Conservation (phyloP, 768 basidiomycete species). For the Suillus discolor region DNA sequence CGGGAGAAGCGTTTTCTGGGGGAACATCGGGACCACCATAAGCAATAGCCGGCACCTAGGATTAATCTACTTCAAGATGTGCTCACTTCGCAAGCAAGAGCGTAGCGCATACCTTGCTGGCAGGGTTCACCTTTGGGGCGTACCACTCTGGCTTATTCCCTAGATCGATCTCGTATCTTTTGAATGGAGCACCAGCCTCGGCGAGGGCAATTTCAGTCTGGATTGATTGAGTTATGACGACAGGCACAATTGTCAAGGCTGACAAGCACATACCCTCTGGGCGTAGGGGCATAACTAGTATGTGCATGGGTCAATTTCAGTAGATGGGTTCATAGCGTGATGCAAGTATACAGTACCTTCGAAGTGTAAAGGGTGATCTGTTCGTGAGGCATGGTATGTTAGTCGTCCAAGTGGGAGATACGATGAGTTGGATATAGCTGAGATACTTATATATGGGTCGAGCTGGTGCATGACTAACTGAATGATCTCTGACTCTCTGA, state of each 20-base stretch:
- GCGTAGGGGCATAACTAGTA: slow-evolving; percentile 59
- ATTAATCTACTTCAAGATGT: not conserved
- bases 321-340: not conserved
- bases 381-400: slow-evolving; percentile 14
- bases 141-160: slow-evolving; percentile 73
- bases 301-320: slow-evolving; percentile 7
- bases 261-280: slow-evolving; percentile 45
- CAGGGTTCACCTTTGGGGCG: slow-evolving; percentile 63
- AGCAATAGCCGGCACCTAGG: slow-evolving; percentile 57
- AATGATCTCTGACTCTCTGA: not conserved
- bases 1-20: slow-evolving; percentile 58
- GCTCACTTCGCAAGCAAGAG: not conserved
- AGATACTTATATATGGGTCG: not conserved
- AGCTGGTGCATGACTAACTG: not conserved
- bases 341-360: slow-evolving; percentile 36
- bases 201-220: slow-evolving; percentile 64
- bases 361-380: slow-evolving; percentile 49
- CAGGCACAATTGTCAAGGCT: not conserved
- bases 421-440: not conserved
- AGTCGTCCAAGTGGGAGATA: not conserved
- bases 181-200: slow-evolving; percentile 53
- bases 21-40: slow-evolving; percentile 63
- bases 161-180: slow-evolving; percentile 59
- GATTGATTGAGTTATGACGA: not conserved
- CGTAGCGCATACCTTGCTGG: slow-evolving; percentile 54